phyloP scores from a whole-genome alignment of 768 basidiomycete genomes.

The Exsudoporus frostii region DNA sequence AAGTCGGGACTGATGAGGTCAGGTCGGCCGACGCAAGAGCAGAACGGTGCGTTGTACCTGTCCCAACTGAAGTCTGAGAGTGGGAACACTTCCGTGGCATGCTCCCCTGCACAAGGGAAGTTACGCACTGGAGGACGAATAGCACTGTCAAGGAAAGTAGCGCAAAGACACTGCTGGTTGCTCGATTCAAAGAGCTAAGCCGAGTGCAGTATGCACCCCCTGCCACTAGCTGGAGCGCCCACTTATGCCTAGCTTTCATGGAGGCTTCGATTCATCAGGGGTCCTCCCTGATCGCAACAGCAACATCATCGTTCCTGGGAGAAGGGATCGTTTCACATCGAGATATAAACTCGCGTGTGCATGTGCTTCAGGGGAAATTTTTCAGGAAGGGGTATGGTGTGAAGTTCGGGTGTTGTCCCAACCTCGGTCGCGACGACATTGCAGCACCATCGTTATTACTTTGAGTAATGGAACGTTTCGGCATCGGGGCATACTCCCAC shows the following conservation, averaged over 20 bases:
- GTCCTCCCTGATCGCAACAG: too few relatives aligned
- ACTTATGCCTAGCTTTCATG: slow-evolving; percentile 4
- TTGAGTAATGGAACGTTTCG: too few relatives aligned
- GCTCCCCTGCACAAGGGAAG: slow-evolving; percentile 48
- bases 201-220: neutral
- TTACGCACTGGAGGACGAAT: neutral
- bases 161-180: neutral
- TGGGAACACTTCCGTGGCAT: slow-evolving; percentile 49
- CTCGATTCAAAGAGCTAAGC: neutral
- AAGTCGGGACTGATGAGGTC: neutral
- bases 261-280: too few relatives aligned
- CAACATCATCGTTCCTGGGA: neutral
- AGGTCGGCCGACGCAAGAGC: slow-evolving; percentile 52
- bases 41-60: slow-evolving; percentile 68
- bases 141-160: slow-evolving; percentile 2
- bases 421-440: too few relatives aligned
- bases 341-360: neutral
- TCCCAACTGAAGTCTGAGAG: slow-evolving; percentile 57
- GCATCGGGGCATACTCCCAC: too few relatives aligned
- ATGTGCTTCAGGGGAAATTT: too few relatives aligned
- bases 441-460: too few relatives aligned
- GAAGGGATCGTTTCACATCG: neutral
- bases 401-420: too few relatives aligned
- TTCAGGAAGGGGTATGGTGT: too few relatives aligned
- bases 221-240: neutral